phyloP scores from a whole-genome alignment of 2,329 filamentous ascomycete genomes.

The Aspergillus unguis region DNA sequence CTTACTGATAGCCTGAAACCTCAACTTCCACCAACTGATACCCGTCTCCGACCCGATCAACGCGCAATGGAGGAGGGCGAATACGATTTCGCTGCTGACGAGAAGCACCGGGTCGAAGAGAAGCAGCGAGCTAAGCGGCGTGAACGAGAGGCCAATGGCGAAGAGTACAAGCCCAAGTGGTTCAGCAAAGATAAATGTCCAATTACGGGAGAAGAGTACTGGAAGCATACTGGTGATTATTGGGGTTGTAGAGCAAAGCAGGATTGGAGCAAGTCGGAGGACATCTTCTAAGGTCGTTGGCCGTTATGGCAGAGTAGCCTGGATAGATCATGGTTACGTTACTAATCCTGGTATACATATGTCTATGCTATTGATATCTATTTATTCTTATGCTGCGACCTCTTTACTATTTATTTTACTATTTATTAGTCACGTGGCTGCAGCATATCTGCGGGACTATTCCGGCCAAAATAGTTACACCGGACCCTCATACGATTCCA shows the following conservation, averaged over 20 bases:
- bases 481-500: constrained; percentile 8
- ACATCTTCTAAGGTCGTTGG: constrained; percentile 56
- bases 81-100: constrained; percentile 86
- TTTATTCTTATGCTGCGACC: no score
- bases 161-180: constrained; percentile 82
- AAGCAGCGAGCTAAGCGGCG: constrained; percentile 76
- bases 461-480: not conserved
- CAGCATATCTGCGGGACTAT: not conserved
- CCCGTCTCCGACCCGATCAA: constrained; percentile 88
- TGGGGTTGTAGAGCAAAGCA: constrained; percentile 66
- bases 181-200: constrained; percentile 71
- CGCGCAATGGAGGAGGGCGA: constrained; percentile 98
- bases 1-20: constrained; percentile 75
- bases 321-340: not conserved
- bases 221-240: constrained; percentile 85
- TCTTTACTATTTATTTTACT: not conserved
- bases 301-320: not conserved
- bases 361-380: not conserved
- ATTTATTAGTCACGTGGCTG: constrained; percentile 1
- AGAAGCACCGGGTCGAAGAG: constrained; percentile 94
- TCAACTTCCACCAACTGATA: constrained; percentile 86
- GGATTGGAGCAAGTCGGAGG: constrained; percentile 70
- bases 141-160: constrained; percentile 69
- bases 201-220: constrained; percentile 82
- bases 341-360: not conserved